phyloP scores from a whole-genome alignment of 1,284 basidiomycete species.

The Apiotrichum montevideense region DNA sequence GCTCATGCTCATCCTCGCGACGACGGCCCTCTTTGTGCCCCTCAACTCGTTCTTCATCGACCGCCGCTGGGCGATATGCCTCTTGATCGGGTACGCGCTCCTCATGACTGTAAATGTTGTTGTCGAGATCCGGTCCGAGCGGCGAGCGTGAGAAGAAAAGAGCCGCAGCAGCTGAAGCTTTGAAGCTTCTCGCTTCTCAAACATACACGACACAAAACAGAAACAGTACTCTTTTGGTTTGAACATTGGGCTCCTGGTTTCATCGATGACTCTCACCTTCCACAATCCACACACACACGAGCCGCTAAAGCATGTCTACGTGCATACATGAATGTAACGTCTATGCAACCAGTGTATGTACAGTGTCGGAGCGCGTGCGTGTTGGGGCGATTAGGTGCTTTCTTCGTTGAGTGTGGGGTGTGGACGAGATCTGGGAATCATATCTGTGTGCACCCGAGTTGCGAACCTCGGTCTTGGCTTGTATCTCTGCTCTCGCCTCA shows the following conservation, averaged over 20 bases:
- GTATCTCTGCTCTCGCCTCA: background rate
- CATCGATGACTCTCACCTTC: background rate
- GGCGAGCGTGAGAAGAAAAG: constrained; percentile 1
- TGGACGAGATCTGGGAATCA: background rate
- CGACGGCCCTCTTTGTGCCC: constrained; percentile 79
- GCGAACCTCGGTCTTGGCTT: too few relatives aligned
- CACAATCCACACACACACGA: background rate
- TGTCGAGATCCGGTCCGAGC: constrained; percentile 56
- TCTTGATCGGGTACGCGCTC: constrained; percentile 66
- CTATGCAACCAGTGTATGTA: constrained; percentile 4
- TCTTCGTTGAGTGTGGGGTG: background rate
- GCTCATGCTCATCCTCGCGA: constrained; percentile 63
- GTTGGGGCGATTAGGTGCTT: background rate
- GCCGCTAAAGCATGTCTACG: background rate
- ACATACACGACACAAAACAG: too few relatives aligned
- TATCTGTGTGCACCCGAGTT: too few relatives aligned
- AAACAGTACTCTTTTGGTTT: background rate
- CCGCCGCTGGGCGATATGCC: constrained; percentile 67
- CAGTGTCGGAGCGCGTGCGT: background rate
- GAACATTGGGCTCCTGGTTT: too few relatives aligned
- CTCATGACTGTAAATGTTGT: constrained; percentile 68
- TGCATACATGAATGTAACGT: constrained; percentile 2
- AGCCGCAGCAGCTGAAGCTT: too few relatives aligned
- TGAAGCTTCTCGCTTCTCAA: too few relatives aligned
- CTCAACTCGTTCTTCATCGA: constrained; percentile 75